Evolutionary conservation across 768 basidiomycete genomes (phyloP).

Genomic region (Lactarius hengduanensis): DNA sequence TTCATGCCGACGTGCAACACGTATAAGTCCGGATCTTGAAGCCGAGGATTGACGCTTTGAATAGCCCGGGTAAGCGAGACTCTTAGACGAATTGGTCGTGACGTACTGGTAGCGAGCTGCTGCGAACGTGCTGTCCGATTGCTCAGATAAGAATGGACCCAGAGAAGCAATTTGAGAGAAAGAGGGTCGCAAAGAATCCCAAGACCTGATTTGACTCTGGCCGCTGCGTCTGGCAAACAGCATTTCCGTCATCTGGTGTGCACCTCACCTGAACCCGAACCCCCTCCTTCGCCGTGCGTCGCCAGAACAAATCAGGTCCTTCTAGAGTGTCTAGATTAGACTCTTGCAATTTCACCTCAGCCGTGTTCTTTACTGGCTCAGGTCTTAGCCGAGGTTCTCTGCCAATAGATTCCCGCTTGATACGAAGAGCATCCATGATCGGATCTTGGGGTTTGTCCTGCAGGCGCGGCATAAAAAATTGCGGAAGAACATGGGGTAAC

Average conservation of each 20-base stretch:
- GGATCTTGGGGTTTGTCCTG: slow-evolving; percentile 77
- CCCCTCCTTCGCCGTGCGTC: slow-evolving; percentile 7
- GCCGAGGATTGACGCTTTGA: slow-evolving; percentile 48
- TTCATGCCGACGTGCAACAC: slow-evolving; percentile 46
- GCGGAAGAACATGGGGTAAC: slow-evolving; percentile 26
- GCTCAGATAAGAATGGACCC: slow-evolving; percentile 69
- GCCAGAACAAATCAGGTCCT: slow-evolving; percentile 10
- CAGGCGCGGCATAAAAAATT: slow-evolving; percentile 64
- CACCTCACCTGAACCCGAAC: slow-evolving; percentile 18
- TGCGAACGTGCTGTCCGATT: slow-evolving; percentile 50
- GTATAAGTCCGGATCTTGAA: slow-evolving; percentile 40
- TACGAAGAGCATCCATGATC: slow-evolving; percentile 58
- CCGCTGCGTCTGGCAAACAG: background rate
- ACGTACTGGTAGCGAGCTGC: slow-evolving; percentile 62
- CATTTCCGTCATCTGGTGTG: background rate
- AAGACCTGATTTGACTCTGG: slow-evolving; percentile 55
- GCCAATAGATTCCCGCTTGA: slow-evolving; percentile 20
- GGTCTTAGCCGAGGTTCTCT: background rate
- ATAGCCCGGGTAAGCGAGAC: slow-evolving; percentile 7
- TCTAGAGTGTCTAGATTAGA: background rate
- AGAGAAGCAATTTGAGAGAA: slow-evolving; percentile 36
- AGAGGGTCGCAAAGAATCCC: slow-evolving; percentile 54
- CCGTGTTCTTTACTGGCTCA: slow-evolving; percentile 17
- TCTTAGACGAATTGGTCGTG: background rate
- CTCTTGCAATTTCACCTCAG: slow-evolving; percentile 7